Percentiles rank a stretch among this genome's conserved stretches.
These are phyloP conservation scores for Hanseniaspora lindneri DNA, from an alignment of 805 yeast genomes.

Conservation along the genomic window DNA sequence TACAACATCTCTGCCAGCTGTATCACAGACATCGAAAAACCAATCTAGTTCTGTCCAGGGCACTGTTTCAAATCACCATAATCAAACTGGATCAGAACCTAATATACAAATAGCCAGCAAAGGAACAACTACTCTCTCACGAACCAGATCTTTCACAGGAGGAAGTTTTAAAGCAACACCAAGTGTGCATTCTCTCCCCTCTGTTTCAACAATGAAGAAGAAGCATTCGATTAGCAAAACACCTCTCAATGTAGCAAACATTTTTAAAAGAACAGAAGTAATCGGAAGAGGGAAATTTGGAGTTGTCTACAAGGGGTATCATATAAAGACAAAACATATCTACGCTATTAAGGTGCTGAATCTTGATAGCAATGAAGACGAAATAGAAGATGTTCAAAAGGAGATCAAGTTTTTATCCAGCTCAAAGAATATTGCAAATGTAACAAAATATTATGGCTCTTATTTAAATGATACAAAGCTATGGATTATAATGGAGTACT, in stretches of 20 bases:
- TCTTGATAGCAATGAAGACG: constrained; percentile 86
- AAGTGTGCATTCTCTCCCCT: too few species aligned
- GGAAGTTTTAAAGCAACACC: too few species aligned
- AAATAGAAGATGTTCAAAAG: constrained; percentile 84
- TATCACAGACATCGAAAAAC: background rate
- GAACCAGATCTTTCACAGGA: constrained; percentile 8
- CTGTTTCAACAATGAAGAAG: background rate
- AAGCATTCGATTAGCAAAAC: background rate
- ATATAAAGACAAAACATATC: constrained; percentile 55
- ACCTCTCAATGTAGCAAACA: constrained; percentile 25
- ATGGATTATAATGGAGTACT: constrained; percentile 96
- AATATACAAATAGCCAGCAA: background rate
- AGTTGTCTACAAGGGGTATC: constrained; percentile 79
- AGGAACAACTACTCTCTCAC: background rate
- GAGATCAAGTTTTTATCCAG: constrained; percentile 81
- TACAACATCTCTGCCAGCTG: background rate
- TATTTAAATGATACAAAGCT: constrained; percentile 76
- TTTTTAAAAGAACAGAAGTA: constrained; percentile 73
- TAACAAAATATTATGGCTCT: constrained; percentile 85
- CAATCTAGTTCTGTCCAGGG: background rate
- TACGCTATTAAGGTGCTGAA: constrained; percentile 90
- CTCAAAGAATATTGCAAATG: constrained; percentile 75
- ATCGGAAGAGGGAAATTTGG: constrained; percentile 97
- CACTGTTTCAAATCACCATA: background rate
- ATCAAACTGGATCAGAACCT: background rate